phyloP scores from a whole-genome alignment of 495 filamentous ascomycete species.

The Penicillium psychrofluorescens region DNA sequence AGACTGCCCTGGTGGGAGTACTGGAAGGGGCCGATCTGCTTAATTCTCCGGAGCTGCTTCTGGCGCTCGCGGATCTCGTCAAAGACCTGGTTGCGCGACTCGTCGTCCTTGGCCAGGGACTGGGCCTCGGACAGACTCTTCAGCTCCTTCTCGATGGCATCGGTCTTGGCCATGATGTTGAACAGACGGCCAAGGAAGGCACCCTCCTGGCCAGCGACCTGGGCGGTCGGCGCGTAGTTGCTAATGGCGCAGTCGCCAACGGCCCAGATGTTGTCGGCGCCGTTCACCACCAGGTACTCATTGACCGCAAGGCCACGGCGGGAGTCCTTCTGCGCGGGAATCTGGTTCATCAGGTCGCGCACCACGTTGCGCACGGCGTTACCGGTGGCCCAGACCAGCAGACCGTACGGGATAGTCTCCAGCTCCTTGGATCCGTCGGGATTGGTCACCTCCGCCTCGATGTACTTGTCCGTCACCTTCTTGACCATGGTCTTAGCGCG shows the following conservation, averaged over 20 bases:
- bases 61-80: conserved; percentile 75
- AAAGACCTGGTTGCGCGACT: conserved; percentile 47
- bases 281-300: conserved; percentile 97
- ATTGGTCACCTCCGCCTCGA: conserved; percentile 79
- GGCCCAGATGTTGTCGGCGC: conserved; percentile 92
- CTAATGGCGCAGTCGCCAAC: conserved; percentile 85
- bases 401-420: conserved; percentile 84
- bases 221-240: conserved; percentile 95
- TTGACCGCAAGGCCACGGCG: conserved; percentile 92
- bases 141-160: conserved; percentile 68
- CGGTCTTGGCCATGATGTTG: conserved; percentile 94
- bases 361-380: conserved; percentile 86
- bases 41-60: conserved; percentile 78
- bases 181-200: conserved; percentile 91
- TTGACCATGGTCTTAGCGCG: conserved; percentile 99
- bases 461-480: conserved; percentile 88
- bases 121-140: conserved; percentile 54
- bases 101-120: conserved; percentile 51
- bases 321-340: conserved; percentile 91
- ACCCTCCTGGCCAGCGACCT: conserved; percentile 94
- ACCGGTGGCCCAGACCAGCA: conserved; percentile 97
- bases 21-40: conserved; percentile 93
- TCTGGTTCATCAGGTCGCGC: conserved; percentile 82
- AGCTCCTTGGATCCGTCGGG: conserved; percentile 80
- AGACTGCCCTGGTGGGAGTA: conserved; percentile 95